phyloP scores from a whole-genome alignment of 2,329 filamentous ascomycete genomes.

The Exophiala oligosperma region DNA sequence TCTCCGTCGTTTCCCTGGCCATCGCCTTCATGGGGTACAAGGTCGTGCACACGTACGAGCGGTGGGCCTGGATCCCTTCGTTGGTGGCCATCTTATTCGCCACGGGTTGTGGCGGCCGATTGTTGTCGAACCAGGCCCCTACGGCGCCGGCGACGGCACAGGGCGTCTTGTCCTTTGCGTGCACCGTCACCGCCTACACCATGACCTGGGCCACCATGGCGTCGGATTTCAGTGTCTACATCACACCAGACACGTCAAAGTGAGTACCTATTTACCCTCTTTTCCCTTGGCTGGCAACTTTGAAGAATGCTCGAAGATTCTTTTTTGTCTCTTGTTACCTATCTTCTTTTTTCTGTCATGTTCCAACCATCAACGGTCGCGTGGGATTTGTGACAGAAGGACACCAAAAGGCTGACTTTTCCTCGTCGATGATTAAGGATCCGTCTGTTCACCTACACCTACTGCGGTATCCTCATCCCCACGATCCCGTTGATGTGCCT shows the following conservation, averaged over 20 bases:
- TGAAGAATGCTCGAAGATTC: no score
- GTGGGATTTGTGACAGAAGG: no score
- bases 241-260: background rate
- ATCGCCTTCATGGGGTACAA: slow-evolving; percentile 4
- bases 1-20: background rate
- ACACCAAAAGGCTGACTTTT: no score
- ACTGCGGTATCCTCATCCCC: slow-evolving; percentile 53
- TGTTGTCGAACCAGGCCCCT: slow-evolving; percentile 35
- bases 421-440: background rate
- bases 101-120: slow-evolving; percentile 25
- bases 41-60: slow-evolving; percentile 1
- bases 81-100: slow-evolving; percentile 24
- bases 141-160: slow-evolving; percentile 38
- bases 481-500: slow-evolving; percentile 62
- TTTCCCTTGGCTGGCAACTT: no score
- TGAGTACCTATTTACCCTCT: background rate
- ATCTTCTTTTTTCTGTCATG: no score
- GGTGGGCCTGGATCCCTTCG: slow-evolving; percentile 23
- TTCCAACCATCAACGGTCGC: no score
- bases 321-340: no score
- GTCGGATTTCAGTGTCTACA: slow-evolving; percentile 1
- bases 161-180: background rate
- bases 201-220: slow-evolving; percentile 5
- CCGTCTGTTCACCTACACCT: slow-evolving; percentile 1
- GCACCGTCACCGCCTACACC: background rate